Conservation (phyloP, 2,329 filamentous ascomycete genomes). For the Microdochium trichocladiopsis region DNA sequence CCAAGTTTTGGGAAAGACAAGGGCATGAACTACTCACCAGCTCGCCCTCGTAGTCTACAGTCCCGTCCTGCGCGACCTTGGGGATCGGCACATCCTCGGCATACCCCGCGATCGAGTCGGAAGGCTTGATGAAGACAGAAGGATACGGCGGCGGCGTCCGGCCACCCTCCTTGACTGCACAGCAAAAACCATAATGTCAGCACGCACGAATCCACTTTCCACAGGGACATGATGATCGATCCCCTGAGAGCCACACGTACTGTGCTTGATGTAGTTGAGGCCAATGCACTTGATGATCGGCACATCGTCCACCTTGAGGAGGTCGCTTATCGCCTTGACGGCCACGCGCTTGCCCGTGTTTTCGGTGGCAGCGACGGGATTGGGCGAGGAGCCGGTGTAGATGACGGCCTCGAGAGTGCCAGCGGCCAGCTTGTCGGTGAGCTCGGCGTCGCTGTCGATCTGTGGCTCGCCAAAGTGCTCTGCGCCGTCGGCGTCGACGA, state of each 20-base stretch:
- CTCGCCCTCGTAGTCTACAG: conserved; percentile 44
- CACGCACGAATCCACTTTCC: background rate
- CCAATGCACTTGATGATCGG: conserved; percentile 52
- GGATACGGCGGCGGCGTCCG: conserved; percentile 41
- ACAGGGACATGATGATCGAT: background rate
- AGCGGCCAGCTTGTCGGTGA: conserved; percentile 36
- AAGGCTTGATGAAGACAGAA: conserved; percentile 43
- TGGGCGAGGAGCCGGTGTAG: conserved; percentile 39
- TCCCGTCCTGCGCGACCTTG: conserved; percentile 35
- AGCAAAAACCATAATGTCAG: too few relatives aligned
- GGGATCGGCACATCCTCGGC: conserved; percentile 33
- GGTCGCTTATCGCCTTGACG: conserved; percentile 46
- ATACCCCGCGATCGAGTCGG: conserved; percentile 27
- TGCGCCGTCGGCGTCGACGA: conserved; percentile 41
- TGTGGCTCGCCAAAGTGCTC: conserved; percentile 43
- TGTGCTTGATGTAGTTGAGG: conserved; percentile 53
- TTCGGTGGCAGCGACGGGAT: conserved; percentile 33
- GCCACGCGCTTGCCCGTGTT: conserved; percentile 46
- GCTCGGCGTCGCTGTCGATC: conserved; percentile 34
- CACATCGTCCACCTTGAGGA: conserved; percentile 40
- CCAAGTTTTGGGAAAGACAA: background rate
- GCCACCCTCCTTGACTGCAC: conserved; percentile 43
- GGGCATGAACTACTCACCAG: conserved; percentile 65
- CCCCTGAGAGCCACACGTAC: conserved; percentile 13
- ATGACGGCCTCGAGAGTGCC: conserved; percentile 46